Conservation (phyloP, 768 basidiomycete species). For the Gautieria morchelliformis region DNA sequence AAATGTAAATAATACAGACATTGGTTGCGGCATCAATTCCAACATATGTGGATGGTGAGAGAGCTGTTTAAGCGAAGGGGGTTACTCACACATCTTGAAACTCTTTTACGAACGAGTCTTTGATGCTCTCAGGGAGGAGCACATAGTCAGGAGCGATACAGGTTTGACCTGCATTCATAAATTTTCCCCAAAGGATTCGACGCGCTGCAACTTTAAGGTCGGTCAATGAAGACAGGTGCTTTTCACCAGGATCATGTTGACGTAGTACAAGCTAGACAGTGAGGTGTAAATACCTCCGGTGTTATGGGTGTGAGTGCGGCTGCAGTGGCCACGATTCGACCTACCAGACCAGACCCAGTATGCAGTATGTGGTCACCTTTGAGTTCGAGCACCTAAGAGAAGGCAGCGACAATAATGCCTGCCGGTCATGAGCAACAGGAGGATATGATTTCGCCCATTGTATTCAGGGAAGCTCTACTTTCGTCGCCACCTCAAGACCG, state of each 20-base stretch:
- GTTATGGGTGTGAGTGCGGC: constrained; percentile 17
- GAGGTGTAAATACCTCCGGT: constrained; percentile 12
- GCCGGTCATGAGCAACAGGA: background rate
- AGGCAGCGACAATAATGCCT: no score
- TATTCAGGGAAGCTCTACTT: constrained; percentile 22
- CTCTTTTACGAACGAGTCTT: constrained; percentile 13
- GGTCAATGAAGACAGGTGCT: constrained; percentile 17
- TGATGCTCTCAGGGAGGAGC: constrained; percentile 10
- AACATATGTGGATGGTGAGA: no score
- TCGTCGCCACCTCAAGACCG: constrained; percentile 52
- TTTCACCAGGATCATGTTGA: constrained; percentile 8
- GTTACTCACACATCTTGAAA: constrained; percentile 11
- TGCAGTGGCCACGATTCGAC: constrained; percentile 17
- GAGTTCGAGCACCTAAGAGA: constrained; percentile 49
- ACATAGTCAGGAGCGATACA: constrained; percentile 19
- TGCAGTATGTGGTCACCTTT: constrained; percentile 45
- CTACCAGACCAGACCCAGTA: constrained; percentile 14
- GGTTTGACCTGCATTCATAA: constrained; percentile 50
- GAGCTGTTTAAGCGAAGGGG: no score
- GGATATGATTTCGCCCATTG: background rate
- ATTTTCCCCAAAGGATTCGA: constrained; percentile 32
- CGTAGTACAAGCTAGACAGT: background rate
- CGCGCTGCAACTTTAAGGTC: constrained; percentile 16
- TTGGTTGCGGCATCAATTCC: no score
- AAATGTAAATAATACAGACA: background rate